Conservation (phyloP, 805 yeast species). For the Saccharomycopsis oosterbeekiorum region DNA sequence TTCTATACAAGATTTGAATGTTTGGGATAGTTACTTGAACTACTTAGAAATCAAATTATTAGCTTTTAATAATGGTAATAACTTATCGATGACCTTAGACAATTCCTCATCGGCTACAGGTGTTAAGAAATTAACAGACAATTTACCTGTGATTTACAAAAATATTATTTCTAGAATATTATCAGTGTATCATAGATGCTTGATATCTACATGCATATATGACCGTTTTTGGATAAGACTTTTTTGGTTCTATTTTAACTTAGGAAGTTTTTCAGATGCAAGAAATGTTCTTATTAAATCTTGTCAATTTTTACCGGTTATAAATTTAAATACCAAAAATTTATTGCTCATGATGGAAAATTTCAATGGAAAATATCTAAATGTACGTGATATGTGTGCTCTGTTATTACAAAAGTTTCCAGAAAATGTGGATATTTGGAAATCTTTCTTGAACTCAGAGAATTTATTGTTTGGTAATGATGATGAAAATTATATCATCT, state of each 20-base stretch:
- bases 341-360: constrained; percentile 12
- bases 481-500: constrained; percentile 3
- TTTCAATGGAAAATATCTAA: constrained; percentile 6
- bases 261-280: constrained; percentile 28
- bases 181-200: constrained; percentile 39
- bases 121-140: constrained; percentile 5
- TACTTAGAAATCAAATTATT: constrained; percentile 33
- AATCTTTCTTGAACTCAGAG: constrained; percentile 12
- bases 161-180: constrained; percentile 21
- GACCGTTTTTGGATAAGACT: constrained; percentile 42
- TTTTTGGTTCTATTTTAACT: constrained; percentile 32
- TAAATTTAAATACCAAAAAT: constrained; percentile 5
- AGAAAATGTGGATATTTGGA: constrained; percentile 10
- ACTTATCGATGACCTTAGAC: constrained; percentile 2
- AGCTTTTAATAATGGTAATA: not conserved
- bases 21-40: constrained; percentile 51
- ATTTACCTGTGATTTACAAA: constrained; percentile 19
- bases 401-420: constrained; percentile 13
- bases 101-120: not conserved
- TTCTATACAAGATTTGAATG: constrained; percentile 38
- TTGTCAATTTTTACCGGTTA: constrained; percentile 20
- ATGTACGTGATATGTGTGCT: constrained; percentile 4
- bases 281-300: constrained; percentile 32
- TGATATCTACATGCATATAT: constrained; percentile 36
- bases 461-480: constrained; percentile 6